Evolutionary conservation across 2,329 filamentous ascomycete species (phyloP).

Genomic region (Dactylonectria estremocensis): DNA sequence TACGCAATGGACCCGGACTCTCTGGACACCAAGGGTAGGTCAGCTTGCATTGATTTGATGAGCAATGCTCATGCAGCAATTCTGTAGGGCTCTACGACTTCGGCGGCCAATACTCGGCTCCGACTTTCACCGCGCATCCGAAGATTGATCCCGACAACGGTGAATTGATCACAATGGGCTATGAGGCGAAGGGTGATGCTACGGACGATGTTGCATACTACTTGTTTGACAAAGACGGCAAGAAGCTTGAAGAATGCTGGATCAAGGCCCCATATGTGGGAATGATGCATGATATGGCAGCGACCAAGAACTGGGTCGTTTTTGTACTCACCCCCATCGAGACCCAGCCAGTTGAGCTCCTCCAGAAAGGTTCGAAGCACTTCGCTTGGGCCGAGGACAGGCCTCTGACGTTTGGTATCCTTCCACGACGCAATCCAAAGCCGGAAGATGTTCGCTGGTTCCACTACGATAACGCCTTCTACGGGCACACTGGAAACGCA

Average conservation of each 20-base stretch:
- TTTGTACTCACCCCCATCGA: neutral
- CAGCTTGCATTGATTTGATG: neutral
- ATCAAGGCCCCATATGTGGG: constrained; percentile 6
- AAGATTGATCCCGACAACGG: constrained; percentile 11
- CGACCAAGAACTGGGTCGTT: constrained; percentile 7
- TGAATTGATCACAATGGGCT: constrained; percentile 12
- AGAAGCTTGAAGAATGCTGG: constrained; percentile 16
- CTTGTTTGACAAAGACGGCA: constrained; percentile 14
- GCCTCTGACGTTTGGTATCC: constrained; percentile 4
- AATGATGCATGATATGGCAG: constrained; percentile 15
- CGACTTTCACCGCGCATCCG: constrained; percentile 6
- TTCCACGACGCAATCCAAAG: constrained; percentile 11
- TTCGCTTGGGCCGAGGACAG: constrained; percentile 10
- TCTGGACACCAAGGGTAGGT: neutral
- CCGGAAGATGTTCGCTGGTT: constrained; percentile 14
- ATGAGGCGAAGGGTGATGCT: constrained; percentile 8
- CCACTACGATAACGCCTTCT: constrained; percentile 9
- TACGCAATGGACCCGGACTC: constrained; percentile 8
- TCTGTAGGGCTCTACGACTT: constrained; percentile 4
- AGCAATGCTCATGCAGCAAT: neutral
- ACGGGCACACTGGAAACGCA: constrained; percentile 10
- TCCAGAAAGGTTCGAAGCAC: neutral
- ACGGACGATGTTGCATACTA: constrained; percentile 5
- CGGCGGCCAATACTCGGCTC: neutral
- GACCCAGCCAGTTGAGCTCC: neutral